phyloP scores from a whole-genome alignment of 1,139 yeast species.

The Candida anutae region DNA sequence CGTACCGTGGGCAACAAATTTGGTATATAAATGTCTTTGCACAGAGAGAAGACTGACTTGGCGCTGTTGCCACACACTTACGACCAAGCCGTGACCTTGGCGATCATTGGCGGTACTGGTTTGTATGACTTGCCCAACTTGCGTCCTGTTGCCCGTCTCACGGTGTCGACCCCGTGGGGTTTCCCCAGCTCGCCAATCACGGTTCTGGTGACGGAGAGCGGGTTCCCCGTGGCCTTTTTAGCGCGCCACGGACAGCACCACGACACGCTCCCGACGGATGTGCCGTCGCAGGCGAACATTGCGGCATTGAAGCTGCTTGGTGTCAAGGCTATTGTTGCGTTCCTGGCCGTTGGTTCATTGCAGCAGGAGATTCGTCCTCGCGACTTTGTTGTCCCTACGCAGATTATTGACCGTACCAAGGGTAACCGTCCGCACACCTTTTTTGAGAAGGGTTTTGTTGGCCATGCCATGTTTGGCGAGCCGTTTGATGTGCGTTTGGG shows the following conservation, averaged over 20 bases:
- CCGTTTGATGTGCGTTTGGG: slow-evolving; percentile 81
- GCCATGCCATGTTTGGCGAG: slow-evolving; percentile 95
- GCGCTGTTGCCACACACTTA: slow-evolving; percentile 31
- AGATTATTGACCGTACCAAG: slow-evolving; percentile 92
- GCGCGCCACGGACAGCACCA: slow-evolving; percentile 94
- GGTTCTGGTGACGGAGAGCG: slow-evolving; percentile 63
- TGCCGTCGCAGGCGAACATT: slow-evolving; percentile 89
- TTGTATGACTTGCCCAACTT: slow-evolving; percentile 77
- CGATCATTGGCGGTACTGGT: slow-evolving; percentile 98
- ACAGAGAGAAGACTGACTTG: slow-evolving; percentile 23
- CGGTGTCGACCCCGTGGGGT: slow-evolving; percentile 94
- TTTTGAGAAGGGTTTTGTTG: slow-evolving; percentile 89
- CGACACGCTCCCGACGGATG: slow-evolving; percentile 83
- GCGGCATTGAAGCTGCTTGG: slow-evolving; percentile 89
- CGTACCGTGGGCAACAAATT: too few relatives aligned
- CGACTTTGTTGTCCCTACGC: slow-evolving; percentile 92
- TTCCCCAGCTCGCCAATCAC: slow-evolving; percentile 91
- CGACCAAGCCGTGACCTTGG: slow-evolving; percentile 53
- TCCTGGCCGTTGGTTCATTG: slow-evolving; percentile 93
- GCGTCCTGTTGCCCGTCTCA: slow-evolving; percentile 76
- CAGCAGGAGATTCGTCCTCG: slow-evolving; percentile 86
- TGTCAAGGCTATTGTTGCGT: slow-evolving; percentile 82
- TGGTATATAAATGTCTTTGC: slow-evolving; percentile 34
- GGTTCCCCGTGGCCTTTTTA: slow-evolving; percentile 86
- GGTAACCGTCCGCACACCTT: slow-evolving; percentile 88